Evolutionary conservation across 179 eudicot genomes (phyloP), one percentile per base, ranked within the genome.

Genomic region (Beta lomatogona): DNA sequence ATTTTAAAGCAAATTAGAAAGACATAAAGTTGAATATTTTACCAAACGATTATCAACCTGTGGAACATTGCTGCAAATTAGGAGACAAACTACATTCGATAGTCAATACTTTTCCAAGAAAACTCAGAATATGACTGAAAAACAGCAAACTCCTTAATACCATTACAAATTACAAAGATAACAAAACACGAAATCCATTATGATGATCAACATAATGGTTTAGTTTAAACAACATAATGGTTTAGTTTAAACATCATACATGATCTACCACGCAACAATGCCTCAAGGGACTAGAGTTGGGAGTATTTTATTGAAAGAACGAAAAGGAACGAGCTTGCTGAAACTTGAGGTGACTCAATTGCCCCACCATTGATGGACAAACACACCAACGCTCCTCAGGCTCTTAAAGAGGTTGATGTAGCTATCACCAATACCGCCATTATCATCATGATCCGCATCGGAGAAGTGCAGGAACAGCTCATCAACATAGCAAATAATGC

Each of bases 321-420:
- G 28, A 25, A 25, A 25, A 5, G 57, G 50, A 82, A 82, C 66
- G 50, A 31, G 67, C 66, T 22, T 54, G 61, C 58, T 15, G 57
- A n/a, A 28, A 6, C 11, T 19, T 53, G 80, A 2, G 31, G 71
- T 48, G 0, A 13, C 77, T 88, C 76, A 89, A 52, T 85, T 88
- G 6, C 90, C 91, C 83, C 85, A 90, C 98, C 96, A 91, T 77
- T 90, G 96, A 76, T 94, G 98, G 68, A 82, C 91, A 64, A 87
- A 93, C 79, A 94, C 91, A 64, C 97, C 98, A 15, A 85, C 86
- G 68, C 83, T 88, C 78, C 98, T 83, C 11, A 94, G 88, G 75
- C 91, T 88, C 71, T 81, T 69, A 58, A 89, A 79, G 44, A 94
- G 85, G 63, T 87, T 84, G 58, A 50, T 85, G 82, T 94, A 86